A percentile compares a stretch with the other conserved stretches of the same genome.
Evolutionary conservation across 1,284 basidiomycete species (phyloP).

Genomic region (Cryptococcus sp.): DNA sequence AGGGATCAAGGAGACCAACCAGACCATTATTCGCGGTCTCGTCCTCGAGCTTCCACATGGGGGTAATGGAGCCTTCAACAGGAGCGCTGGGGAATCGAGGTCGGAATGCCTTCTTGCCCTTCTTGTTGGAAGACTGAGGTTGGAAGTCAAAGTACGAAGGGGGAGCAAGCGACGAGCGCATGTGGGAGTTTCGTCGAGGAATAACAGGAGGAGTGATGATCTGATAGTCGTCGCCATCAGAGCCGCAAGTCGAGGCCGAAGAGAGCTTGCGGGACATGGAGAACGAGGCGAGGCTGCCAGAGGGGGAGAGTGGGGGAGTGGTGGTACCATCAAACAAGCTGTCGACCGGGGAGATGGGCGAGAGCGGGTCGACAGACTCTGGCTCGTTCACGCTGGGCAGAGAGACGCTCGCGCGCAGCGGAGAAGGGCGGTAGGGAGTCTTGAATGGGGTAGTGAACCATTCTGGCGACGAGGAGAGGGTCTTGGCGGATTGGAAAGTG

Average conservation of each 20-base stretch:
- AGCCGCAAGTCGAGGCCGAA: conserved; percentile 6
- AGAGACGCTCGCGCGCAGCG: conserved; percentile 10
- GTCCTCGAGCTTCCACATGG: conserved; percentile 25
- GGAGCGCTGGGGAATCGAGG: conserved; percentile 17
- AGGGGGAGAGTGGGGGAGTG: conserved; percentile 21
- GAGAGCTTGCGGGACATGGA: conserved; percentile 14
- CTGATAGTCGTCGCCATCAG: conserved; percentile 16
- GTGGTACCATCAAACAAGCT: conserved; percentile 11
- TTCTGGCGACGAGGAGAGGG: conserved; percentile 21
- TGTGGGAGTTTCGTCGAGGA: conserved; percentile 8
- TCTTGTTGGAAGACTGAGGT: conserved; percentile 3
- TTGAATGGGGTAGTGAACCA: conserved; percentile 25
- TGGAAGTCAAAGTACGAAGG: conserved; percentile 21
- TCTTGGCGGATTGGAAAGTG: conserved; percentile 17
- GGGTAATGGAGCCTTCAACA: conserved; percentile 25
- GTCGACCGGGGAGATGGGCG: conserved; percentile 3
- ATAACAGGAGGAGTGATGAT: conserved; percentile 16
- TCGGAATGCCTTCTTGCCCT: conserved; percentile 14
- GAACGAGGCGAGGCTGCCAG: conserved; percentile 11
- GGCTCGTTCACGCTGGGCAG: conserved; percentile 11
- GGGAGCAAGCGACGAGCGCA: conserved; percentile 6
- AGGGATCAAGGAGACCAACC: conserved; percentile 19
- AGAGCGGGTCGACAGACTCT: conserved; percentile 8
- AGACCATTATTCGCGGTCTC: conserved; percentile 7
- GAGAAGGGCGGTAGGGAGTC: conserved; percentile 18